Evolutionary conservation across 805 yeast species (phyloP).

Genomic region (Sugiyamaella mastotermitis): DNA sequence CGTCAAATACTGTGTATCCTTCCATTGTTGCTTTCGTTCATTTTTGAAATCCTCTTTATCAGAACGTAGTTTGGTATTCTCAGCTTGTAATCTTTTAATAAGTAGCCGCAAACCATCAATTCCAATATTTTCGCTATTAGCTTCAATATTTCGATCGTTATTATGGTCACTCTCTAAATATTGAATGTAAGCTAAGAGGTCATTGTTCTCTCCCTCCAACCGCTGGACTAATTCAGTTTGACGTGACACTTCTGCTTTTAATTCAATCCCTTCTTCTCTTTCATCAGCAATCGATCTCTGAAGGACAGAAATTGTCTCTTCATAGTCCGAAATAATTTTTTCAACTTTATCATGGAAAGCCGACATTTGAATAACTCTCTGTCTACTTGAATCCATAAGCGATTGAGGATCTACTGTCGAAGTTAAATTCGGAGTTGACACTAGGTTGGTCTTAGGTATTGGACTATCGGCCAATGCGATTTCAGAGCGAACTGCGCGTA

Average conservation of each 20-base stretch:
- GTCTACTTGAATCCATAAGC: too few species aligned
- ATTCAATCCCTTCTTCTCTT: background rate
- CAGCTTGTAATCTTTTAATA: background rate
- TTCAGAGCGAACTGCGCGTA: too few species aligned
- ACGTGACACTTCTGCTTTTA: slow-evolving; percentile 3
- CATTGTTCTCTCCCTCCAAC: background rate
- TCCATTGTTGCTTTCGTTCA: slow-evolving; percentile 15
- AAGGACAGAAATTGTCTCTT: slow-evolving; percentile 15
- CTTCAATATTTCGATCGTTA: background rate
- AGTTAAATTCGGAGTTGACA: background rate
- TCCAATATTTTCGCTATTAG: too few species aligned
- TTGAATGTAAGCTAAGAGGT: background rate
- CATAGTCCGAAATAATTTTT: slow-evolving; percentile 16
- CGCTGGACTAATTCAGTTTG: slow-evolving; percentile 1
- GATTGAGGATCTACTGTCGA: slow-evolving; percentile 10
- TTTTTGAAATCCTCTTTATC: slow-evolving; percentile 10
- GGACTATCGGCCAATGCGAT: background rate
- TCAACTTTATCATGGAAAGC: slow-evolving; percentile 18
- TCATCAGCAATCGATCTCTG: slow-evolving; percentile 12
- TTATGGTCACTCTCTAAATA: background rate
- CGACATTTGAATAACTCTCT: slow-evolving; percentile 13
- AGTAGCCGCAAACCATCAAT: too few species aligned
- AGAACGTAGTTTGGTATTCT: background rate
- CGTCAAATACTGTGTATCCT: slow-evolving; percentile 19
- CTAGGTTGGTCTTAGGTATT: background rate